Percentiles rank a stretch among this genome's conserved stretches.
phyloP scores from a whole-genome alignment of 352 stramenopile species.

The Phytophthora europaea region DNA sequence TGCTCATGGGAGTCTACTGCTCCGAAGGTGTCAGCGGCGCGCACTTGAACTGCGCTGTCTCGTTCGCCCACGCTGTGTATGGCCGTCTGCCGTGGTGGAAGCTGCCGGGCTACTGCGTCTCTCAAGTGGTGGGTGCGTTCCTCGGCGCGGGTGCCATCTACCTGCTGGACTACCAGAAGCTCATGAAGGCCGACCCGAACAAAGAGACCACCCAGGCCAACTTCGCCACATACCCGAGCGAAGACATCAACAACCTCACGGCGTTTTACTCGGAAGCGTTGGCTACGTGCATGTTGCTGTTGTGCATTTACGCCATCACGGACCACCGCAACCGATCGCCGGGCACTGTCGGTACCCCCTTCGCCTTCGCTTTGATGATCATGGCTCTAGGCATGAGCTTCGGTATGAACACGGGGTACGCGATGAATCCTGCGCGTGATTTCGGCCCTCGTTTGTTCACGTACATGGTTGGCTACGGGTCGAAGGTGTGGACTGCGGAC shows the following conservation, averaged over 20 bases:
- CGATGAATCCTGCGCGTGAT: slow-evolving; percentile 60
- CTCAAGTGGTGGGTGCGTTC: slow-evolving; percentile 58
- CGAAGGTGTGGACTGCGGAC: slow-evolving; percentile 59
- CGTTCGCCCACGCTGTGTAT: slow-evolving; percentile 57
- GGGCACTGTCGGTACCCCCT: slow-evolving; percentile 43
- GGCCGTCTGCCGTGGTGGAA: slow-evolving; percentile 57
- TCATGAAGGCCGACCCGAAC: slow-evolving; percentile 56
- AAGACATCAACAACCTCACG: slow-evolving; percentile 49
- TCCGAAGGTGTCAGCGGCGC: slow-evolving; percentile 62
- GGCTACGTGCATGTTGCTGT: slow-evolving; percentile 59
- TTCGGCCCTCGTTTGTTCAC: slow-evolving; percentile 58
- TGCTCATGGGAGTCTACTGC: slow-evolving; percentile 67
- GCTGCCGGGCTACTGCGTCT: slow-evolving; percentile 48
- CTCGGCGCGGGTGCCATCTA: slow-evolving; percentile 49
- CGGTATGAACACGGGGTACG: slow-evolving; percentile 53
- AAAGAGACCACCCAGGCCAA: slow-evolving; percentile 50
- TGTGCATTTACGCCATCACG: slow-evolving; percentile 64
- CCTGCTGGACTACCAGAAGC: slow-evolving; percentile 57
- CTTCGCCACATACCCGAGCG: slow-evolving; percentile 61
- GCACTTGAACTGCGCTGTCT: slow-evolving; percentile 68
- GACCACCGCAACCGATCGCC: slow-evolving; percentile 61
- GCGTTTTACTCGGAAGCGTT: slow-evolving; percentile 68
- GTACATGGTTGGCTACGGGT: slow-evolving; percentile 61
- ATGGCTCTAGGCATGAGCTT: slow-evolving; percentile 72
- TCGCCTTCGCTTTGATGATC: slow-evolving; percentile 63